phyloP scores from a whole-genome alignment of 257 asterid genomes.

The Eucommia ulmoides region DNA sequence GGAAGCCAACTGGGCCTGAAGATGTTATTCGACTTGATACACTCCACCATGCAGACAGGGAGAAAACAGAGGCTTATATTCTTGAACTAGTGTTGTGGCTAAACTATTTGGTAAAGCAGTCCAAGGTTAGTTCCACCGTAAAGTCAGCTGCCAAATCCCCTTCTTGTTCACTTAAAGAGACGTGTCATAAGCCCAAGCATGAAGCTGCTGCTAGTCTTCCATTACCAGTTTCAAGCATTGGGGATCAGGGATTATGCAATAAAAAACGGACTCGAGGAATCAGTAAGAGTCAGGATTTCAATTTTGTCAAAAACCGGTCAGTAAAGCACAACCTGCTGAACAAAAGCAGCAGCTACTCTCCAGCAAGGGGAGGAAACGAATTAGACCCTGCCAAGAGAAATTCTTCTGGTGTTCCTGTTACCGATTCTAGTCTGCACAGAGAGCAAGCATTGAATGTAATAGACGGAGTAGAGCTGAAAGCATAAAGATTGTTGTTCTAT shows the following conservation, averaged over 20 bases:
- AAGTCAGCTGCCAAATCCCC: slow-evolving; percentile 76
- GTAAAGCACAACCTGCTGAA: slow-evolving; percentile 50
- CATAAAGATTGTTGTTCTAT: no score
- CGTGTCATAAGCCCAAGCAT: slow-evolving; percentile 29
- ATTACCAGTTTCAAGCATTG: slow-evolving; percentile 44
- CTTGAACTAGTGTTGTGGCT: slow-evolving; percentile 28
- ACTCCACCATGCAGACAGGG: background rate
- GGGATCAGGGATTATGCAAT: slow-evolving; percentile 70
- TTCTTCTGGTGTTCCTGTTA: slow-evolving; percentile 57
- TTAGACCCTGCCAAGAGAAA: slow-evolving; percentile 59
- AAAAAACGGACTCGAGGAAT: slow-evolving; percentile 75
- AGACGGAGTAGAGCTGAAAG: slow-evolving; percentile 79
- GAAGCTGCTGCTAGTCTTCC: slow-evolving; percentile 39
- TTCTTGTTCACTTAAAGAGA: slow-evolving; percentile 50
- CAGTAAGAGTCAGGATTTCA: slow-evolving; percentile 89
- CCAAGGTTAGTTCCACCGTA: slow-evolving; percentile 39
- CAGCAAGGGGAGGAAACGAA: slow-evolving; percentile 32
- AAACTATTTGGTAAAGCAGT: slow-evolving; percentile 58
- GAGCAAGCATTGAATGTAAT: slow-evolving; percentile 68
- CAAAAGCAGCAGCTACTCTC: slow-evolving; percentile 84
- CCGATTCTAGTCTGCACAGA: slow-evolving; percentile 53
- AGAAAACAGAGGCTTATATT: background rate
- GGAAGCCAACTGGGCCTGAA: background rate
- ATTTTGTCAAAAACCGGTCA: slow-evolving; percentile 35
- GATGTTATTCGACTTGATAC: background rate